A percentile compares a stretch with the other conserved stretches of the same genome.
phyloP scores from a whole-genome alignment of 805 yeast genomes.

The Wickerhamomyces canadensis region DNA sequence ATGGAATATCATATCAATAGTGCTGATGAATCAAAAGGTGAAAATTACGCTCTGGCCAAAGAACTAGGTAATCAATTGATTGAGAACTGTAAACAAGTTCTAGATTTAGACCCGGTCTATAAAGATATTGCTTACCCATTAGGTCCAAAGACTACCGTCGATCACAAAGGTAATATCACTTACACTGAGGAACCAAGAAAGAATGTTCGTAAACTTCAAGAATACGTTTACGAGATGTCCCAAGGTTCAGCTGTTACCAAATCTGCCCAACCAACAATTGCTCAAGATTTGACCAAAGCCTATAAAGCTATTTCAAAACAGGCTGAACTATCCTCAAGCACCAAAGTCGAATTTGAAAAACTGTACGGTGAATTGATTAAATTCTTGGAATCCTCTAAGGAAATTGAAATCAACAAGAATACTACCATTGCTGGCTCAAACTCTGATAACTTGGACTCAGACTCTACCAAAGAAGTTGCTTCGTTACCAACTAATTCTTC shows the following conservation, averaged over 20 bases:
- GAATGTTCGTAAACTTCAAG: slow-evolving; percentile 89
- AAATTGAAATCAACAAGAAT: slow-evolving; percentile 62
- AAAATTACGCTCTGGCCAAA: slow-evolving; percentile 86
- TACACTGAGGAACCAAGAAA: slow-evolving; percentile 86
- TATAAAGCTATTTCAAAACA: slow-evolving; percentile 78
- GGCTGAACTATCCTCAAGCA: slow-evolving; percentile 52
- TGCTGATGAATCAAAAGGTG: slow-evolving; percentile 77
- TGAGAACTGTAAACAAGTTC: slow-evolving; percentile 89
- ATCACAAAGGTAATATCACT: slow-evolving; percentile 78
- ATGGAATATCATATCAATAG: slow-evolving; percentile 77
- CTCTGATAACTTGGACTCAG: slow-evolving; percentile 44
- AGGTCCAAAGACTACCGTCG: slow-evolving; percentile 89
- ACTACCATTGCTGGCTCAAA: slow-evolving; percentile 48
- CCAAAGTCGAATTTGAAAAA: slow-evolving; percentile 65
- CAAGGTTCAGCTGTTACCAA: slow-evolving; percentile 84
- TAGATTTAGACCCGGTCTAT: slow-evolving; percentile 79
- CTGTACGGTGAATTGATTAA: slow-evolving; percentile 65
- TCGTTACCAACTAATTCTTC: slow-evolving; percentile 71
- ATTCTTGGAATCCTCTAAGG: slow-evolving; percentile 63
- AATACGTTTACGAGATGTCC: slow-evolving; percentile 95
- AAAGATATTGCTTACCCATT: slow-evolving; percentile 93
- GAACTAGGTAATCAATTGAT: slow-evolving; percentile 88
- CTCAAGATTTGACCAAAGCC: slow-evolving; percentile 78
- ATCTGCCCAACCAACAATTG: slow-evolving; percentile 64
- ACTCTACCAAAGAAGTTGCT: slow-evolving; percentile 73